Percentiles rank a stretch among this genome's conserved stretches.
phyloP scores from a whole-genome alignment of 352 stramenopile species.

The Pythium phragmiticola region DNA sequence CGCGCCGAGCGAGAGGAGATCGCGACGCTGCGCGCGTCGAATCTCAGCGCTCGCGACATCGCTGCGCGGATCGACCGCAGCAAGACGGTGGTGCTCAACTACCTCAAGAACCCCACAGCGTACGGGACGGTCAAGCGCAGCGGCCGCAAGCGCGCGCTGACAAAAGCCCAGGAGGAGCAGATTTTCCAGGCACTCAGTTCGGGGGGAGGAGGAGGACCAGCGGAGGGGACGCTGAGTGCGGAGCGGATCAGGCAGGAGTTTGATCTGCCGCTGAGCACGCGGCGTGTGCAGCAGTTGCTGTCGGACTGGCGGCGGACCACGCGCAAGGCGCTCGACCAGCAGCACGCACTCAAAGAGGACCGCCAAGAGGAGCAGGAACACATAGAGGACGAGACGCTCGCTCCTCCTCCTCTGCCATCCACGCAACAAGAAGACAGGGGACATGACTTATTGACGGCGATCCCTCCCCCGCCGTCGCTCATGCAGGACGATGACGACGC shows the following conservation, averaged over 20 bases:
- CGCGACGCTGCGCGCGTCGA: constrained; percentile 34
- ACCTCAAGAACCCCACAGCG: constrained; percentile 40
- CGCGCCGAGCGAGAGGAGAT: constrained; percentile 47
- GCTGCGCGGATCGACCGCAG: constrained; percentile 43
- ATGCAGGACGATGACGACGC: not conserved
- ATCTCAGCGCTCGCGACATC: constrained; percentile 50
- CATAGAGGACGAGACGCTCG: not conserved
- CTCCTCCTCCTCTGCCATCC: not conserved
- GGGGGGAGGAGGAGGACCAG: not conserved
- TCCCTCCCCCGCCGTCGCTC: not conserved
- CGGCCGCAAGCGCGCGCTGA: constrained; percentile 48
- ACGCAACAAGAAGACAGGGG: not conserved
- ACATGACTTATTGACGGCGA: not conserved
- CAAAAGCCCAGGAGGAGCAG: constrained; percentile 39
- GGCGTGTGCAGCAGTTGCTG: constrained; percentile 56
- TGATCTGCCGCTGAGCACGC: constrained; percentile 46
- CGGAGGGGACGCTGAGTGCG: constrained; percentile 34
- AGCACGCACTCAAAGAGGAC: constrained; percentile 28
- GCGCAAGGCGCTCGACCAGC: constrained; percentile 27
- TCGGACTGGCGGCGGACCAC: constrained; percentile 44
- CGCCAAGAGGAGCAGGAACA: not conserved
- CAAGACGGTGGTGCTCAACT: constrained; percentile 67
- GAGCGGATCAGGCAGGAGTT: constrained; percentile 51
- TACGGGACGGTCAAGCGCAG: constrained; percentile 55
- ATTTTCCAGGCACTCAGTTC: constrained; percentile 35